Conservation (phyloP, 768 basidiomycete species). For the Pisolithus marmoratus region DNA sequence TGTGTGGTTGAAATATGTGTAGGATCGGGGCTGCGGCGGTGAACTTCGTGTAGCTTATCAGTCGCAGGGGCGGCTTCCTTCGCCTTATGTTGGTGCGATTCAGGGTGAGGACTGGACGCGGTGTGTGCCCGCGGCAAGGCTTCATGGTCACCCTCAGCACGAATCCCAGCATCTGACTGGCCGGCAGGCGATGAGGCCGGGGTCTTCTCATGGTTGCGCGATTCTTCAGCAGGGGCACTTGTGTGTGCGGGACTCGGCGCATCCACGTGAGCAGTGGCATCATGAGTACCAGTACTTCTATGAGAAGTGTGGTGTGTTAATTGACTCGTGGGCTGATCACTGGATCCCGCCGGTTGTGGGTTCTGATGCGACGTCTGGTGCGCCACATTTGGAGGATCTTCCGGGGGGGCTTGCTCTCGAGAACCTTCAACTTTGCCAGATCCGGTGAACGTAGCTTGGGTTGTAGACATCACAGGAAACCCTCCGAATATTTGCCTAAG, state of each 20-base stretch:
- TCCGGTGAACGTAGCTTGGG: too few species aligned
- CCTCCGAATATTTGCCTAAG: too few species aligned
- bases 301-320: slow-evolving; percentile 7
- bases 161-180: slow-evolving; percentile 1
- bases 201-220: not conserved
- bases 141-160: slow-evolving; percentile 2
- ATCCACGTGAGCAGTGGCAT: slow-evolving; percentile 23
- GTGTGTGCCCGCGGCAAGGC: slow-evolving; percentile 9
- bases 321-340: slow-evolving; percentile 12
- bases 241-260: slow-evolving; percentile 14
- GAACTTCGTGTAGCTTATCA: not conserved
- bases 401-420: slow-evolving; percentile 2
- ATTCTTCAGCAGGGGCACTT: not conserved
- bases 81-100: slow-evolving; percentile 1
- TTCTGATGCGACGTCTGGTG: slow-evolving; percentile 15
- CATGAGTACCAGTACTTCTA: not conserved
- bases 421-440: too few species aligned
- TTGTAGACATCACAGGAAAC: too few species aligned
- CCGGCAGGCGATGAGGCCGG: slow-evolving; percentile 8
- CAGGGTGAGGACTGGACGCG: slow-evolving; percentile 16
- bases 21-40: not conserved
- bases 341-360: slow-evolving; percentile 4
- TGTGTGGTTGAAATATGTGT: not conserved
- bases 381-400: slow-evolving; percentile 8
- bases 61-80: too few species aligned